These are phyloP conservation scores for Trametes maxima DNA, from an alignment of 768 basidiomycete species.

Conservation along the genomic window DNA sequence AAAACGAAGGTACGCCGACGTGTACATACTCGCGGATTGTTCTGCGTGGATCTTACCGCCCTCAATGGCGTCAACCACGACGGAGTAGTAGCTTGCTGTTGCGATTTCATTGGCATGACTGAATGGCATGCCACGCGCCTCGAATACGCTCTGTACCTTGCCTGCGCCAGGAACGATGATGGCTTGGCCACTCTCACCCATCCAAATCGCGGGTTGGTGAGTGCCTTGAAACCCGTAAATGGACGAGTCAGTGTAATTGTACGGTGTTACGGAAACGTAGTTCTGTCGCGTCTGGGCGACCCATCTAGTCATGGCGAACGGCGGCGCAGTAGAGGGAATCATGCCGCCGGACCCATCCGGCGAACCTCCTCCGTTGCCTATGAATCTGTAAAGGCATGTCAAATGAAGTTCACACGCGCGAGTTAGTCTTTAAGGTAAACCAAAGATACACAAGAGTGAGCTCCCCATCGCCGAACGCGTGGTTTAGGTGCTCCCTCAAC, in stretches of 20 bases:
- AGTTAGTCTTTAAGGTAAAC: too few species aligned
- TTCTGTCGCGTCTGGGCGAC: constrained; percentile 78
- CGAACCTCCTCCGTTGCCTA: constrained; percentile 72
- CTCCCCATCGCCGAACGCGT: too few species aligned
- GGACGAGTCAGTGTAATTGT: constrained; percentile 58
- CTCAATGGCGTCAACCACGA: constrained; percentile 51
- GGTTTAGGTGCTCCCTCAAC: too few species aligned
- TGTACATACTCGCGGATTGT: constrained; percentile 60
- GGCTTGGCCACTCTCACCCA: constrained; percentile 76
- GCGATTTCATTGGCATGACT: constrained; percentile 53
- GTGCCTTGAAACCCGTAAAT: constrained; percentile 77
- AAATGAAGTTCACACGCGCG: too few species aligned
- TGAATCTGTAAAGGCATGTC: constrained; percentile 42
- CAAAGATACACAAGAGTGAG: too few species aligned
- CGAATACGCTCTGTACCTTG: constrained; percentile 53
- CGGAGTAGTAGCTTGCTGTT: constrained; percentile 57
- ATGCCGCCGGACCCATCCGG: constrained; percentile 76
- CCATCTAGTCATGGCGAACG: constrained; percentile 88
- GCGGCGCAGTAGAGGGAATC: constrained; percentile 77
- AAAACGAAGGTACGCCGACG: neutral
- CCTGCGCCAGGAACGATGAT: constrained; percentile 61
- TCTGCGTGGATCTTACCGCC: constrained; percentile 54
- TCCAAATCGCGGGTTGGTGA: constrained; percentile 87
- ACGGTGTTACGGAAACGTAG: constrained; percentile 73
- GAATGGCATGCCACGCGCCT: constrained; percentile 58